Percentiles rank a stretch among this genome's conserved stretches.
Evolutionary conservation across 148 eudicot species (phyloP).

Genomic region (Gaultheria prostrata): DNA sequence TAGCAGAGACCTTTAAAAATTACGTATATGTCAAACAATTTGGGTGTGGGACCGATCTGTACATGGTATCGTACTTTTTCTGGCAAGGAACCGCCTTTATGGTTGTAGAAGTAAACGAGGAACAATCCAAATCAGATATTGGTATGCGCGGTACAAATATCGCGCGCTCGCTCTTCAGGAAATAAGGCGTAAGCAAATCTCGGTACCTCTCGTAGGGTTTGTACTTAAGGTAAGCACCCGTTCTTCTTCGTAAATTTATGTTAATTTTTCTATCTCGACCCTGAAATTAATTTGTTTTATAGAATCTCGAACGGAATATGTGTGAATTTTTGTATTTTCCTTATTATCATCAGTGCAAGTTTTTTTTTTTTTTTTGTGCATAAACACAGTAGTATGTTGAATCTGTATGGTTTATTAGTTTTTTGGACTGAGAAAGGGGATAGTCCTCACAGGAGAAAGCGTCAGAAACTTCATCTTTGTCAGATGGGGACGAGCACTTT

Average conservation of each 20-base stretch:
- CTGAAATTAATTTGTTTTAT: background rate
- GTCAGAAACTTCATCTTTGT: background rate
- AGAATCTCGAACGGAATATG: background rate
- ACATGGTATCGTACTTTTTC: no score
- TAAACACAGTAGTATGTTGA: background rate
- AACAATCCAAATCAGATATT: background rate
- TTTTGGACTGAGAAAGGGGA: background rate
- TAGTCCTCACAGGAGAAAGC: background rate
- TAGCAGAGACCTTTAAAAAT: no score
- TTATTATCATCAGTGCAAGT: background rate
- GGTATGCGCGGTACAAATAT: background rate
- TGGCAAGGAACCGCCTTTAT: no score
- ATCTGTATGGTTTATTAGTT: background rate
- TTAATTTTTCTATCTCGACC: background rate
- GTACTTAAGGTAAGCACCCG: background rate
- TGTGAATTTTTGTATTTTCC: background rate
- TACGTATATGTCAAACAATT: no score
- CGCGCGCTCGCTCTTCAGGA: background rate
- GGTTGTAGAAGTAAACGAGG: background rate
- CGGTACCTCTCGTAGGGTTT: background rate
- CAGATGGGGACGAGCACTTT: background rate
- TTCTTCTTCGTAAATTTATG: background rate
- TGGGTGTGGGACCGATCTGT: no score
- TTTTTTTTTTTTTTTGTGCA: no score
- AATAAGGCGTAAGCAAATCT: background rate